Base-by-base conservation (phyloP, 345 rosid species). In the Salix udensis region DNA sequence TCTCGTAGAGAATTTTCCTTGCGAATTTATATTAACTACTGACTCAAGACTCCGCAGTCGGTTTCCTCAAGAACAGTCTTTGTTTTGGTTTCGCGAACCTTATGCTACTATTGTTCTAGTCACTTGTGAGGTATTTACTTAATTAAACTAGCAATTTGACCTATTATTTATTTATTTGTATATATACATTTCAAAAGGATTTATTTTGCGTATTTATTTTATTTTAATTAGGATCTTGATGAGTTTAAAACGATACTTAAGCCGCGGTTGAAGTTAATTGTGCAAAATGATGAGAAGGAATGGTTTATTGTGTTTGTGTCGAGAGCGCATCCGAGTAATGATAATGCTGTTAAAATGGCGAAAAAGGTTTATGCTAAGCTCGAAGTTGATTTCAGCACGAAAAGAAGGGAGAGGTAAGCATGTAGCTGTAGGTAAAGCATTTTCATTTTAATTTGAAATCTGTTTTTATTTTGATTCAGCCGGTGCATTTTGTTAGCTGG, bases 301-400 rank as follows among this genome's bases (percentile, higher is more conserved):
- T 93, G 98, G 98, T 93, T 96, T 86, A 91, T 93, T 81, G 97
- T 96, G 16, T 96, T 89, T 89, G 98, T 96, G 65, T 91, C 92
- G 75, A 91, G 83, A 87, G 98, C 97, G 74, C 97, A 92, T 82
- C 97, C 99, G 52, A 90, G 84, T 72, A 93, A 92, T 76, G 99
- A 96, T 71, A 89, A 83, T 83, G 97, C 99, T 75, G 82, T 87
- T 67, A 96, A 96, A 84, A 80, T 87, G 90, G 91, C 93, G 44
- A 93, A 93, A 83, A 93, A 88, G 82, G 94, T 96, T 69, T 96
- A 89, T 82, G 91, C 93, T 55, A 96, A 84, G 88, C 86, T 96
- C 77, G 98, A 93, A 89, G 97, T 92, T 87, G 99, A 93, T 12
- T 96, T 96, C 88, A 93, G 90, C 88, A 84, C 98, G 60, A 93